Evolutionary conservation across 805 yeast species (phyloP).

Genomic region (Barnettozyma siamensis): DNA sequence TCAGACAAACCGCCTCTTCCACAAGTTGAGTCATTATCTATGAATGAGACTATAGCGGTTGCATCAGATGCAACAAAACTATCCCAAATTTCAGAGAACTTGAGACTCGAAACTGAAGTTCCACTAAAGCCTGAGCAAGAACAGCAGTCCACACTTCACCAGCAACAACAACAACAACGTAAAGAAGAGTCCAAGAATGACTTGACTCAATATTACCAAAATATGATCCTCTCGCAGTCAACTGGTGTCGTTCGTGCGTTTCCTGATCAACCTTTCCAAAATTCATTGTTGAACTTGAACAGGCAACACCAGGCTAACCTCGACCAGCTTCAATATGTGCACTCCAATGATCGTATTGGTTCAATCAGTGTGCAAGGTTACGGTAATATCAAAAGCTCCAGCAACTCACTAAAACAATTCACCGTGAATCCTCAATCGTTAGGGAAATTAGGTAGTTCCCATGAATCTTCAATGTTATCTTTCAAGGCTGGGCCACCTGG

Average conservation of each 20-base stretch:
- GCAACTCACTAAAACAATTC: conserved; percentile 23
- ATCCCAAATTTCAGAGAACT: conserved; percentile 7
- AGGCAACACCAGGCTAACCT: conserved; percentile 7
- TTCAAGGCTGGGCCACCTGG: conserved; percentile 22
- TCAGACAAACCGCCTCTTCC: background rate
- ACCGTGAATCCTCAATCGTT: conserved; percentile 11
- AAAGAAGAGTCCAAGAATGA: conserved; percentile 21
- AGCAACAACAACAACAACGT: conserved; percentile 5
- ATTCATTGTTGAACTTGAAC: conserved; percentile 19
- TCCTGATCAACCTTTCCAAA: conserved; percentile 27
- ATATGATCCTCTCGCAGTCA: conserved; percentile 45
- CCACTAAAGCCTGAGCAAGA: background rate
- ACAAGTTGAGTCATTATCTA: background rate
- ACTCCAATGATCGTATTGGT: conserved; percentile 26
- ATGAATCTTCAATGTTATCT: conserved; percentile 18
- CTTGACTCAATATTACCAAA: conserved; percentile 31
- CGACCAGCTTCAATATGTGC: conserved; percentile 18
- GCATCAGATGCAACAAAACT: background rate
- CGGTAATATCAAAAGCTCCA: conserved; percentile 2
- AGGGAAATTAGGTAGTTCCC: conserved; percentile 12
- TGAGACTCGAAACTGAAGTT: conserved; percentile 2
- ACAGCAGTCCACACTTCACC: conserved; percentile 4
- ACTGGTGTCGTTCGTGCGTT: conserved; percentile 44
- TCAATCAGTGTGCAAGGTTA: conserved; percentile 2
- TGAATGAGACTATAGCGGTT: background rate